A percentile compares a stretch with the other conserved stretches of the same genome.
Conservation (phyloP, 257 asterid genomes). For the Solanum medicagineum region DNA sequence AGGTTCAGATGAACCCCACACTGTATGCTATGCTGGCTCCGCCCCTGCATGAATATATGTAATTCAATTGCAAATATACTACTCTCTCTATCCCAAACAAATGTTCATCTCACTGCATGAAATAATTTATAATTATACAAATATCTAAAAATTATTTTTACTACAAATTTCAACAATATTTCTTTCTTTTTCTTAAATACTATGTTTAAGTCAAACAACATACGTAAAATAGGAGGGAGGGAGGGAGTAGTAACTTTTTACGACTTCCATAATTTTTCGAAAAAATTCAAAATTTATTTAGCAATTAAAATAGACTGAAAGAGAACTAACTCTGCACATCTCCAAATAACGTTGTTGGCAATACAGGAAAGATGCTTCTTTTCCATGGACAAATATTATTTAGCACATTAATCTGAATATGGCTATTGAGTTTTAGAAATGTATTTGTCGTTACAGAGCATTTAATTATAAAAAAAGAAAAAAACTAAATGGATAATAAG, state of each 20-base stretch:
- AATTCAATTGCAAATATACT: too few species aligned
- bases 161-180: too few species aligned
- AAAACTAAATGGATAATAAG: neutral
- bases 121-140: too few species aligned
- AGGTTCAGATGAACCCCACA: too few species aligned
- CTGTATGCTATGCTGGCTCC: too few species aligned
- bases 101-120: too few species aligned
- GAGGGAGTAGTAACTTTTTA: too few species aligned
- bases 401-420: neutral
- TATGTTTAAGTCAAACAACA: too few species aligned
- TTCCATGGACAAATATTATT: constrained; percentile 19
- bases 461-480: neutral
- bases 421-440: neutral
- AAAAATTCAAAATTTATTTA: neutral
- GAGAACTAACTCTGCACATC: constrained; percentile 43
- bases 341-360: constrained; percentile 47
- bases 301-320: neutral
- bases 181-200: too few species aligned
- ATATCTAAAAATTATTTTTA: too few species aligned
- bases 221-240: too few species aligned
- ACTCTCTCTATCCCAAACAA: too few species aligned
- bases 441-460: neutral
- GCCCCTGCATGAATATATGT: neutral
- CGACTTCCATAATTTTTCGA: neutral
- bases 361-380: constrained; percentile 60